A percentile compares a stretch with the other conserved stretches of the same genome.
Conservation (phyloP, 441 rosid species). For the Viola pubescens region DNA sequence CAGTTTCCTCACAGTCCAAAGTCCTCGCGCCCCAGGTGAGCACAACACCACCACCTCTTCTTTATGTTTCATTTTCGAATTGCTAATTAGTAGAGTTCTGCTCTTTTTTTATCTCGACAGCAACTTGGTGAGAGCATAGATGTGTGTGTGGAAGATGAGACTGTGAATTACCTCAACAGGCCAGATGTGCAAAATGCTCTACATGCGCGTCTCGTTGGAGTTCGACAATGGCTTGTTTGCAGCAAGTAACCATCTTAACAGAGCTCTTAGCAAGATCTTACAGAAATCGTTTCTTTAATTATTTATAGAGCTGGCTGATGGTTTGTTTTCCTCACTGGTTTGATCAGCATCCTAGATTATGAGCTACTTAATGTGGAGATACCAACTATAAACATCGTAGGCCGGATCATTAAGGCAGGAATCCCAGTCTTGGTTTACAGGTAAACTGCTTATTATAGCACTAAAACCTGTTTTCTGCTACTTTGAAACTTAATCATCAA, state of each 20-base stretch:
- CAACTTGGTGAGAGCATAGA: slow-evolving; percentile 69
- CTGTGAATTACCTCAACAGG: slow-evolving; percentile 77
- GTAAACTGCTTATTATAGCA: slow-evolving; percentile 26
- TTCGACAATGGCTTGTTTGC: slow-evolving; percentile 72
- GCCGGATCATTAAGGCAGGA: slow-evolving; percentile 55
- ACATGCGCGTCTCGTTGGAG: slow-evolving; percentile 83
- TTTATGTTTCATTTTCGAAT: background rate
- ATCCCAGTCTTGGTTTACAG: slow-evolving; percentile 83
- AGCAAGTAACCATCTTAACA: slow-evolving; percentile 59
- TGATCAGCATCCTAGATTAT: slow-evolving; percentile 67
- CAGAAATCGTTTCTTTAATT: no score
- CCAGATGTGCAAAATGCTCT: slow-evolving; percentile 85
- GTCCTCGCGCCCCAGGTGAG: slow-evolving; percentile 61
- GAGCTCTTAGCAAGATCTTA: no score
- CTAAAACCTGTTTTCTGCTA: slow-evolving; percentile 6
- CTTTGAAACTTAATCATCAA: background rate
- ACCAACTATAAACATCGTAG: slow-evolving; percentile 67
- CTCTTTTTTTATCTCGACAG: slow-evolving; percentile 25
- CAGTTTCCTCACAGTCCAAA: slow-evolving; percentile 76
- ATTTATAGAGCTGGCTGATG: background rate
- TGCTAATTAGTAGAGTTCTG: slow-evolving; percentile 1
- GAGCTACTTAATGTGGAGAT: slow-evolving; percentile 63
- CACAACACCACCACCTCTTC: background rate
- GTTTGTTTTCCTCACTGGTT: background rate
- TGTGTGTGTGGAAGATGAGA: slow-evolving; percentile 93